A percentile compares a stretch with the other conserved stretches of the same genome.
These are phyloP conservation scores for Haberlea rhodopensis DNA, from an alignment of 257 asterid species.

Conservation along the genomic window DNA sequence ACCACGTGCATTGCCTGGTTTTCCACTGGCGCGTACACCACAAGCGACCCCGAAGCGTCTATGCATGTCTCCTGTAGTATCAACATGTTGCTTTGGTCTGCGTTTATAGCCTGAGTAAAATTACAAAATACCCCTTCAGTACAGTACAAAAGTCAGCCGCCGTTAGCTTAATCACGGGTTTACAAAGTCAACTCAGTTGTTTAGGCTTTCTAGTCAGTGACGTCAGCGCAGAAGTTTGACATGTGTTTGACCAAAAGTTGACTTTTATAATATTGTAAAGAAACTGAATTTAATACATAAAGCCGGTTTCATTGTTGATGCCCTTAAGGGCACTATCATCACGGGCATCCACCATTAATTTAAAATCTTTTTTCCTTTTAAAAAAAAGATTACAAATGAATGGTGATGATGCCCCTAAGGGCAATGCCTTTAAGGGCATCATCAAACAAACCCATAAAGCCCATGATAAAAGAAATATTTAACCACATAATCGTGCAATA, in stretches of 20 bases:
- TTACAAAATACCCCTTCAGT: not conserved
- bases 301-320: too few species aligned
- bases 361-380: too few species aligned
- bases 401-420: too few species aligned
- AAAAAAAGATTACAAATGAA: too few species aligned
- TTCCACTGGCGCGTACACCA: constrained; percentile 64
- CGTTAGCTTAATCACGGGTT: not conserved
- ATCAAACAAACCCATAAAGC: too few species aligned
- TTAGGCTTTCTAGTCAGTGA: not conserved
- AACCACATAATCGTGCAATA: too few species aligned
- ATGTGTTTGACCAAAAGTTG: not conserved
- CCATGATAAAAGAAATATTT: too few species aligned
- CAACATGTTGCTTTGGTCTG: constrained; percentile 57
- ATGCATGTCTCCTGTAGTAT: constrained; percentile 56
- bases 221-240: not conserved
- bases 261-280: not conserved
- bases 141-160: too few species aligned
- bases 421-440: too few species aligned
- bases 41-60: constrained; percentile 55
- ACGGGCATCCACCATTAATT: too few species aligned
- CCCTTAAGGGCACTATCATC: too few species aligned
- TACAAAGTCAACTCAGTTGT: not conserved
- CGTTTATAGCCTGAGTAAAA: constrained; percentile 34
- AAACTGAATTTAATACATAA: not conserved
- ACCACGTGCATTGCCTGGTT: constrained; percentile 61